Base-by-base conservation (phyloP, 2,329 filamentous ascomycete species). In the Colletotrichum phormii region DNA sequence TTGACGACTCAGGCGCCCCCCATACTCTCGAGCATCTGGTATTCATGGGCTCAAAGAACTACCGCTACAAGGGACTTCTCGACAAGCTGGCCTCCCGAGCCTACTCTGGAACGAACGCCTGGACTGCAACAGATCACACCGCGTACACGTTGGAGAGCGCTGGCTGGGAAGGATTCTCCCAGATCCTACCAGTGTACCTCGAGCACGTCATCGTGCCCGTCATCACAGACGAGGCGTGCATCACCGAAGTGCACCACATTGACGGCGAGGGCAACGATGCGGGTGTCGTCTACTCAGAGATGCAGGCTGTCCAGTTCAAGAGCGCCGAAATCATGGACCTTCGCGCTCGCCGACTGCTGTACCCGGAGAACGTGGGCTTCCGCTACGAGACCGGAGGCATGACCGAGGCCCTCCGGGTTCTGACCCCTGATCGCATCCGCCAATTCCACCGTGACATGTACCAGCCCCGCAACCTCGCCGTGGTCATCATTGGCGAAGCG, bases 361-460 rank as follows among this genome's bases (percentile, higher is more conserved):
- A 98, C 77, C 95, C 95, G 0, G 91, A 97, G 81, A 93, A 94
- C 59, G 91, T 97, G 67, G 97, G 97, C 3, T 99, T 98, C 80
- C 92, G 96, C 71, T 98, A 98, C 77, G 97, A 99, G 83, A 99
- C 97, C n/a, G 97, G 97, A 13, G 97, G 97, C 15, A 95, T 98
- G 92, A 97, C 97, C 86, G 94, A 98, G 77, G 93, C 95, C 42
- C 87, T 99, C 62, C 92, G 97, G 54, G 91, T 95, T 3, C 85
- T 99, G 59, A 97, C 95, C 0, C 91, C 95, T 1, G 93, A 98
- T 64, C 92, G 95, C 51, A 99, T 99, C 76, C 92, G 97, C n/a
- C 91, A 92, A 71, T 99, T 98, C 78, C 97, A 99, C 82, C 92
- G 92, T 74, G 94, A 95, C 75, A 98, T 99, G 96, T 99, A 99